phyloP scores from a whole-genome alignment of 345 rosid genomes.

The Luvunga scandens region DNA sequence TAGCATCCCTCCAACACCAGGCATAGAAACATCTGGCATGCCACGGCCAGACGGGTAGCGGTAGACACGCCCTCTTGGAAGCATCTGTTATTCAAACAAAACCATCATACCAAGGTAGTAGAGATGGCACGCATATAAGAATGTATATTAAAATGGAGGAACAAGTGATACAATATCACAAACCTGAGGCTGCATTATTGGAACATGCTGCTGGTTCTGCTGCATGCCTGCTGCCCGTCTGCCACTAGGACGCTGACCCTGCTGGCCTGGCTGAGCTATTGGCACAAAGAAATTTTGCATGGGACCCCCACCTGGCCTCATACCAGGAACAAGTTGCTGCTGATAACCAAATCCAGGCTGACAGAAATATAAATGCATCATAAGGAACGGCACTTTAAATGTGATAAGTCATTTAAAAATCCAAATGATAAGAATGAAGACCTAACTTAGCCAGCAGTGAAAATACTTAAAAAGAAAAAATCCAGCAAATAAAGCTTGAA shows the following conservation, averaged over 20 bases:
- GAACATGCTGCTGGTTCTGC: conserved; percentile 76
- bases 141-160: background rate
- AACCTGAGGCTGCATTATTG: conserved; percentile 88
- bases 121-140: background rate
- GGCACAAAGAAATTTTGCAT: conserved; percentile 82
- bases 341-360: conserved; percentile 94
- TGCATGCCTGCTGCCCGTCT: conserved; percentile 64
- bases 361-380: background rate
- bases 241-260: conserved; percentile 82
- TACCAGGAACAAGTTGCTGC: conserved; percentile 90
- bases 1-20: conserved; percentile 72
- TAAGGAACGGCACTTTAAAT: background rate
- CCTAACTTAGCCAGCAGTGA: background rate
- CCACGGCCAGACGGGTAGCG: conserved; percentile 81
- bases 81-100: conserved; percentile 44
- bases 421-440: background rate
- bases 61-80: conserved; percentile 72
- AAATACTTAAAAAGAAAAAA: background rate
- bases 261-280: conserved; percentile 91
- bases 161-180: background rate
- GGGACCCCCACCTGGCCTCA: conserved; percentile 80
- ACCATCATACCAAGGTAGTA: background rate
- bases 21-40: conserved; percentile 67
- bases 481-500: background rate
- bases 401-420: background rate